Base-by-base conservation (phyloP, 2,329 filamentous ascomycete genomes). In the Aspergillus sp. region DNA sequence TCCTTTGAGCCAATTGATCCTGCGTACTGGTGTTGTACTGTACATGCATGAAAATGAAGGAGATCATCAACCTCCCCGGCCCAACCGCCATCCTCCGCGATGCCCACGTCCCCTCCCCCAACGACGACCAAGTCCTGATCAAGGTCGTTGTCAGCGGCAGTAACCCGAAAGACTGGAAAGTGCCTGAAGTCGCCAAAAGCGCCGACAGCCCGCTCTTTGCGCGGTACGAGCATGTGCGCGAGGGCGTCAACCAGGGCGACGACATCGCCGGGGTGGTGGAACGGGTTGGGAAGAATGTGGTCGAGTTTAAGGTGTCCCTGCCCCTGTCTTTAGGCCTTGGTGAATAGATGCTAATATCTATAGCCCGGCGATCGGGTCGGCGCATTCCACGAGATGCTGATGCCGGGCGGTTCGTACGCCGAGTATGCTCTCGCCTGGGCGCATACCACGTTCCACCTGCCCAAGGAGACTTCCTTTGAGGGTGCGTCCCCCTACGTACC, bases 401-500 rank as follows among this genome's bases (percentile, higher is more conserved):
- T 69, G 1, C 71, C 76, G 0, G 68, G 73, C n/a, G 82, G 82
- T 2, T 75, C 71, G 30, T 84, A 77, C 55, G 82, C 79, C 2
- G 81, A 84, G 55, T 84, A 83, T 60, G 80, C 80, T 1, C 62
- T 84, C 5, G 76, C 76, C 1, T 77, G 72, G 73, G 71, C 72
- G 26, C 71, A 81, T 53, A 79, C 80, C 0, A 84, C 80, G 0
- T 81, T 82, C 64, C 79, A 79, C 60, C 66, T 84, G 13, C 79
- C 81, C 0, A 57, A 72, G 19, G 70, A 73, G 20, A 73, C 71
- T 0, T 76, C 70, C 5, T 84, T 83, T 48, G 79, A 84, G 67
- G 78, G 77, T 76, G 61, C 7, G 50, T 60, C 9, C 14, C 11
- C 20, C 8, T 10, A 24, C 10, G 22, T 24, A 7, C 13, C 40